Conservation (phyloP, 2,329 filamentous ascomycete species). For the Monosporascus sp. region DNA sequence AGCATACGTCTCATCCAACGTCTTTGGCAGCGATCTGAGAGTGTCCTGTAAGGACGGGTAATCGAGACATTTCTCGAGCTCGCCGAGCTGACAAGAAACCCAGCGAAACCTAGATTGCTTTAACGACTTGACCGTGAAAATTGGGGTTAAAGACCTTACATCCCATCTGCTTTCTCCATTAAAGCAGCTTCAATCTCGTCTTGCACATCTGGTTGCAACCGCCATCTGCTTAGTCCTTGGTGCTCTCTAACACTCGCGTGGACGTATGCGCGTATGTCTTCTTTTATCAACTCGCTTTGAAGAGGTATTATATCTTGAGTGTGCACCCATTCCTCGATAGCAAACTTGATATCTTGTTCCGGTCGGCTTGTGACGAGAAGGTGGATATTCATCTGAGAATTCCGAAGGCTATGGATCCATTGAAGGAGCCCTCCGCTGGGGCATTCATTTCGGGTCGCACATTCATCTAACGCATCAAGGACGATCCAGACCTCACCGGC, state of each 20-base stretch:
- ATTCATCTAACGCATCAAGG: neutral
- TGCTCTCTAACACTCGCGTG: neutral
- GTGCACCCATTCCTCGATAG: neutral
- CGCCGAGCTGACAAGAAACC: conserved; percentile 6
- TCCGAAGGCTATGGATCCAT: neutral
- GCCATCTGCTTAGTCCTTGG: neutral
- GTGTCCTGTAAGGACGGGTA: neutral
- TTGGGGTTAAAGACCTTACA: neutral
- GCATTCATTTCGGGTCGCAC: neutral
- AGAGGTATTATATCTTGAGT: neutral
- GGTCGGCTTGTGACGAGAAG: neutral
- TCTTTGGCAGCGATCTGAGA: conserved; percentile 8
- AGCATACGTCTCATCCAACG: conserved; percentile 13
- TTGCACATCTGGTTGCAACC: neutral
- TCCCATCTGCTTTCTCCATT: neutral
- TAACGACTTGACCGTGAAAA: neutral
- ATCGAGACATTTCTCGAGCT: neutral
- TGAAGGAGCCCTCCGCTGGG: neutral
- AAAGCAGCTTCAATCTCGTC: neutral
- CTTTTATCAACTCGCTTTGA: neutral
- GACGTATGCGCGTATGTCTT: neutral
- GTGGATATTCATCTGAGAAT: neutral
- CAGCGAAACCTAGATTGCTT: conserved; percentile 5
- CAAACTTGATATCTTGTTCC: neutral
- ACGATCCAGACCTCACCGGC: neutral